Evolutionary conservation across 2,329 filamentous ascomycete species (phyloP).

Genomic region (Aspergillus uvarum): DNA sequence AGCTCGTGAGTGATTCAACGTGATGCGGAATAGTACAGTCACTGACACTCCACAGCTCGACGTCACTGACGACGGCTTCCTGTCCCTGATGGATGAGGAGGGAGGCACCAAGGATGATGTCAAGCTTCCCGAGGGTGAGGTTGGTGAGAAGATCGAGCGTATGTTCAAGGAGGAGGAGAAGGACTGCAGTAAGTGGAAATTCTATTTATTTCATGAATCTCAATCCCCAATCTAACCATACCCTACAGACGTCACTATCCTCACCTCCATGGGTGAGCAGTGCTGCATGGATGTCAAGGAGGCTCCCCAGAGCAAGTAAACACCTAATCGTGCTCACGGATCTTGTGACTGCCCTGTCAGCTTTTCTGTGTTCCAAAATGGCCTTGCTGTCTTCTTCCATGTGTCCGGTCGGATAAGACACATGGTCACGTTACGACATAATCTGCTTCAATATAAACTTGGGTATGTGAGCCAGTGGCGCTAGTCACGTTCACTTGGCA

Average conservation of each 20-base stretch:
- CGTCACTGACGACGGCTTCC: constrained; percentile 89
- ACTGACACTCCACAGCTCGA: constrained; percentile 64
- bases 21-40: background rate
- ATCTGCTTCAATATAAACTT: constrained; percentile 30
- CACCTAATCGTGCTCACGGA: constrained; percentile 18
- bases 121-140: constrained; percentile 83
- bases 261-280: constrained; percentile 96
- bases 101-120: constrained; percentile 93
- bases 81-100: constrained; percentile 86
- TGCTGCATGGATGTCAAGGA: constrained; percentile 91
- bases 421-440: constrained; percentile 28
- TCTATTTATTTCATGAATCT: background rate
- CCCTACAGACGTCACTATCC: constrained; percentile 78
- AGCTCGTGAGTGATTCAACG: constrained; percentile 69
- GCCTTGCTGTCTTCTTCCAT: constrained; percentile 27
- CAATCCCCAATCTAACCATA: background rate
- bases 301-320: constrained; percentile 52
- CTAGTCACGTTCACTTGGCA: constrained; percentile 38
- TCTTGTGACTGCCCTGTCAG: constrained; percentile 30
- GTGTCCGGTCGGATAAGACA: constrained; percentile 28
- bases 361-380: constrained; percentile 30
- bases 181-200: constrained; percentile 75
- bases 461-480: constrained; percentile 35
- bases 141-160: constrained; percentile 81
- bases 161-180: constrained; percentile 82